These are phyloP conservation scores for Porcisia hertigi DNA, from an alignment of 208 protist species.

Conservation along the genomic window DNA sequence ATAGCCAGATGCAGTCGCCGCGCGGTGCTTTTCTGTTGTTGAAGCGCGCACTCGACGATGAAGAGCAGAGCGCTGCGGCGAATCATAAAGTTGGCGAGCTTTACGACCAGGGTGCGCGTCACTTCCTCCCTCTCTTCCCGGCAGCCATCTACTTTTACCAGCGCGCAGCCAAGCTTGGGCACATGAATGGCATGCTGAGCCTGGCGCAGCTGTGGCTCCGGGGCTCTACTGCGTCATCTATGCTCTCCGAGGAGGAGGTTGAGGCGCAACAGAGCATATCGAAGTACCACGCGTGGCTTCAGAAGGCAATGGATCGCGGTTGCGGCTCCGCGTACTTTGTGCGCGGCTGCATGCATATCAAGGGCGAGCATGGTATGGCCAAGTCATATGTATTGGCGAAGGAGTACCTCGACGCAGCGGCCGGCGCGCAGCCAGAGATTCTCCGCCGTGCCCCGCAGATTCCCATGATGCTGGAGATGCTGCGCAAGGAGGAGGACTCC, in stretches of 20 bases:
- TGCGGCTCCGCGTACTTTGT: slow-evolving; percentile 89
- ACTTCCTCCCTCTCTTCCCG: slow-evolving; percentile 88
- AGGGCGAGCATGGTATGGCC: slow-evolving; percentile 76
- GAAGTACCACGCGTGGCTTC: slow-evolving; percentile 87
- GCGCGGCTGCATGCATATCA: slow-evolving; percentile 81
- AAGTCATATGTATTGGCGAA: slow-evolving; percentile 79
- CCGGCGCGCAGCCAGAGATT: slow-evolving; percentile 64
- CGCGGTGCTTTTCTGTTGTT: slow-evolving; percentile 76
- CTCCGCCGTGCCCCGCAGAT: slow-evolving; percentile 66
- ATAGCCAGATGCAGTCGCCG: slow-evolving; percentile 71
- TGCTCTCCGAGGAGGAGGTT: slow-evolving; percentile 74
- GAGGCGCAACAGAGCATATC: slow-evolving; percentile 57
- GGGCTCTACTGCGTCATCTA: slow-evolving; percentile 65
- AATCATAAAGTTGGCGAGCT: slow-evolving; percentile 86
- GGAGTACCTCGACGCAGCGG: slow-evolving; percentile 69
- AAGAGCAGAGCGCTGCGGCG: slow-evolving; percentile 49
- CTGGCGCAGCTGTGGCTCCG: slow-evolving; percentile 85
- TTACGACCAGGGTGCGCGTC: slow-evolving; percentile 79
- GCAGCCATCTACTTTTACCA: slow-evolving; percentile 90
- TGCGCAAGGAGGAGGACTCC: slow-evolving; percentile 52
- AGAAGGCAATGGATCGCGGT: slow-evolving; percentile 82
- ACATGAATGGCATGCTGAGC: slow-evolving; percentile 83
- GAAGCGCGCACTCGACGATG: slow-evolving; percentile 74
- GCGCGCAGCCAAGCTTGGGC: slow-evolving; percentile 79
- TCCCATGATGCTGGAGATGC: slow-evolving; percentile 58